These are phyloP conservation scores for Thuja plicata DNA, from an alignment of 83 land plant genomes.

Conservation along the genomic window DNA sequence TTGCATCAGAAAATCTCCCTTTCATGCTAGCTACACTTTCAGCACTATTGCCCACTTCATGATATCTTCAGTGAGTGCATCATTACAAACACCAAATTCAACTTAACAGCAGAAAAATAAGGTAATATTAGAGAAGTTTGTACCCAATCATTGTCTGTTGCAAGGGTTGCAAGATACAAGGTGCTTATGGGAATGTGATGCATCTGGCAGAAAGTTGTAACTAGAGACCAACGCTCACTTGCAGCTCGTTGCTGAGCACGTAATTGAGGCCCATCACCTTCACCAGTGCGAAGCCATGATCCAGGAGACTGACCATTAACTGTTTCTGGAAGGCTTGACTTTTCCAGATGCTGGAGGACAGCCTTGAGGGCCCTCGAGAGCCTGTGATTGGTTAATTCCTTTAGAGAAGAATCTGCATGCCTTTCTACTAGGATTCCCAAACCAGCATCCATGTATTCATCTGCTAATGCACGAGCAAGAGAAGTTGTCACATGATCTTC, in stretches of 20 bases:
- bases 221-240: conserved; percentile 89
- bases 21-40: not conserved
- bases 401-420: conserved; percentile 25
- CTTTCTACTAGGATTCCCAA: conserved; percentile 22
- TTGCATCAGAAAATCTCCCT: not conserved
- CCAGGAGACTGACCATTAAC: conserved; percentile 67
- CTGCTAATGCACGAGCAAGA: conserved; percentile 82
- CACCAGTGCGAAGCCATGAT: conserved; percentile 81
- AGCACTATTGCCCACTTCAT: not conserved
- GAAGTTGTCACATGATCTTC: conserved; percentile 43
- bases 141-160: conserved; percentile 99
- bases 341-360: conserved; percentile 81
- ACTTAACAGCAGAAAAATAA: not conserved
- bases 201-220: conserved; percentile 84
- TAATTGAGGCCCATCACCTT: conserved; percentile 78
- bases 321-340: conserved; percentile 65
- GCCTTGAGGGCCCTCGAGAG: conserved; percentile 45
- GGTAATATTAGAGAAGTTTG: not conserved
- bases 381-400: conserved; percentile 12
- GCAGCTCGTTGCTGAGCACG: conserved; percentile 72
- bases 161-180: conserved; percentile 77
- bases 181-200: conserved; percentile 92
- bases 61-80: not conserved
- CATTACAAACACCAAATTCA: not conserved
- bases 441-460: conserved; percentile 60